A percentile compares a stretch with the other conserved stretches of the same genome.
Conservation (phyloP, 1,284 basidiomycete genomes). For the Phylloporus sp. region DNA sequence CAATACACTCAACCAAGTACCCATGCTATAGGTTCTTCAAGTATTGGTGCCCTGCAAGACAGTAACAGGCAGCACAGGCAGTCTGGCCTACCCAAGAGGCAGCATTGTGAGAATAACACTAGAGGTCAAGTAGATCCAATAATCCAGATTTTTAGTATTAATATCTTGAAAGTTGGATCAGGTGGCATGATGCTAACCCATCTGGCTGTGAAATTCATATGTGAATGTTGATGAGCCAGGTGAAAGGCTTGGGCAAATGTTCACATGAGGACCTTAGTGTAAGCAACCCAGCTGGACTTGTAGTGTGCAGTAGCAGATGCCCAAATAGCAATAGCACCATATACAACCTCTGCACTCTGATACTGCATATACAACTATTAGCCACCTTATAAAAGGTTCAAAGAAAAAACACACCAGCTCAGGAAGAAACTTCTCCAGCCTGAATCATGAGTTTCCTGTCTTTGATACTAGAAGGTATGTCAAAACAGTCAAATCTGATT, state of each 20-base stretch:
- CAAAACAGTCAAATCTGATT: background rate
- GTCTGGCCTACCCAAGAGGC: constrained; percentile 9
- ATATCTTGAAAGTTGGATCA: constrained; percentile 69
- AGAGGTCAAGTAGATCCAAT: constrained; percentile 46
- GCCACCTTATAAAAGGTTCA: background rate
- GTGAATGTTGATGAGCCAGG: constrained; percentile 1
- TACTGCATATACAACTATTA: constrained; percentile 39
- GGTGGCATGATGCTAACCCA: constrained; percentile 60
- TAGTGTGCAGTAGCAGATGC: constrained; percentile 63
- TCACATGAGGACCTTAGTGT: constrained; percentile 70
- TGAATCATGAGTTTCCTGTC: constrained; percentile 57
- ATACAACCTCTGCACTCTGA: constrained; percentile 52
- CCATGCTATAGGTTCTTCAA: constrained; percentile 3
- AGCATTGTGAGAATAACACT: constrained; percentile 8
- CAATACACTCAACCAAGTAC: background rate
- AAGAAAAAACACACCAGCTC: constrained; percentile 59
- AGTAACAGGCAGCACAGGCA: constrained; percentile 18
- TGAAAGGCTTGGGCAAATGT: constrained; percentile 26
- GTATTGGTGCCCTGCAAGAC: constrained; percentile 11
- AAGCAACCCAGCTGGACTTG: constrained; percentile 72
- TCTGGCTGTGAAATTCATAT: constrained; percentile 46
- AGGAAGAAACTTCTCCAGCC: constrained; percentile 82
- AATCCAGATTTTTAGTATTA: constrained; percentile 78
- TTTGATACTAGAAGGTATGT: constrained; percentile 44
- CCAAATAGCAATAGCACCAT: constrained; percentile 64